Conservation (phyloP, 2,329 filamentous ascomycete genomes). For the Drechmeria coniospora region DNA sequence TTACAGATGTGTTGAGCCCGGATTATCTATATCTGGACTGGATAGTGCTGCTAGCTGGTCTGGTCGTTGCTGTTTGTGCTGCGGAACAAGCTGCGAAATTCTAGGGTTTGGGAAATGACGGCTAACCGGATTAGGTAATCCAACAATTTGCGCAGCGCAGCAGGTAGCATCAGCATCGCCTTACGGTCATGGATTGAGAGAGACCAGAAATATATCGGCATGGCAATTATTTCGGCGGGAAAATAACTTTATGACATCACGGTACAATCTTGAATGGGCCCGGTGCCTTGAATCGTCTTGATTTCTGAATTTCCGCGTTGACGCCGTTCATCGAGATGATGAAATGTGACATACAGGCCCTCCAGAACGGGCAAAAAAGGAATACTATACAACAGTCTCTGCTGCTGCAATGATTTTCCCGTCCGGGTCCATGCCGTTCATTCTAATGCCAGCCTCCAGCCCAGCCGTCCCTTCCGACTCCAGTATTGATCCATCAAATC, state of each 20-base stretch:
- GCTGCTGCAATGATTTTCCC: slow-evolving; percentile 21
- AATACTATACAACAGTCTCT: slow-evolving; percentile 43
- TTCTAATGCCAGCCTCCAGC: slow-evolving; percentile 21
- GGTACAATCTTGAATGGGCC: slow-evolving; percentile 2
- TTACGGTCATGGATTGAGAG: background rate
- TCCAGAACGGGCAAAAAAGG: slow-evolving; percentile 38
- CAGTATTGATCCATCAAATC: slow-evolving; percentile 27
- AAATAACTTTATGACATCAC: too few species aligned
- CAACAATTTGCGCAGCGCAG: slow-evolving; percentile 4
- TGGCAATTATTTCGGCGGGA: too few species aligned
- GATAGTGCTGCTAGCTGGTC: slow-evolving; percentile 15
- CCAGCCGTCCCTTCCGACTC: slow-evolving; percentile 14
- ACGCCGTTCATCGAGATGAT: slow-evolving; percentile 47
- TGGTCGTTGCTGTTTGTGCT: slow-evolving; percentile 22
- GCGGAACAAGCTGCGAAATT: slow-evolving; percentile 23
- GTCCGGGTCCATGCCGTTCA: slow-evolving; percentile 19
- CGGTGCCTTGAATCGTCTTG: slow-evolving; percentile 23
- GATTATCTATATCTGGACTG: slow-evolving; percentile 16
- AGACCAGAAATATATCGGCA: background rate
- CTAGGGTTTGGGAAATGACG: slow-evolving; percentile 28
- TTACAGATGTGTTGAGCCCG: slow-evolving; percentile 21
- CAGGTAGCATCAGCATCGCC: background rate
- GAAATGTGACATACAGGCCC: slow-evolving; percentile 50
- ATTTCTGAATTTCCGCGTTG: slow-evolving; percentile 45
- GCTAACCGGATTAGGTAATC: slow-evolving; percentile 25